These are phyloP conservation scores for Fermentozyma sake DNA, from an alignment of 1,139 yeast species.

Conservation along the genomic window DNA sequence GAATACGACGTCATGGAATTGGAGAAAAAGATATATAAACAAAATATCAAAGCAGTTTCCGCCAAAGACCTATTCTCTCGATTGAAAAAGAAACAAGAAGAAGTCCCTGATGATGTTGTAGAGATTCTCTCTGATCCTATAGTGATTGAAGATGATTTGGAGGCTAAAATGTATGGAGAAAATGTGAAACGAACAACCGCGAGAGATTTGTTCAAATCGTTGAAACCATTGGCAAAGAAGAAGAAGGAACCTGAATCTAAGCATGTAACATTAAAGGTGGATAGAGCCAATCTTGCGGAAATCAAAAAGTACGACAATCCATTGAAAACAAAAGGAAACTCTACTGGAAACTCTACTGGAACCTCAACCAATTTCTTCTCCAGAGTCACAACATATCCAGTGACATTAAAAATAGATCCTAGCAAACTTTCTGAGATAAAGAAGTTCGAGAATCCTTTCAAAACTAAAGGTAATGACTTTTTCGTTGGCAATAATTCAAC, in stretches of 20 bases:
- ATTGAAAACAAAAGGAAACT: conserved; percentile 24
- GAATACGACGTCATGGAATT: conserved; percentile 25
- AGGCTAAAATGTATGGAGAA: conserved; percentile 14
- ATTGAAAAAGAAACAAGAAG: conserved; percentile 8
- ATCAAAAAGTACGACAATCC: conserved; percentile 28
- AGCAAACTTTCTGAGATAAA: no score
- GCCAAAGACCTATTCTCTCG: conserved; percentile 29
- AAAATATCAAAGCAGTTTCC: conserved; percentile 19
- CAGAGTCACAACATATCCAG: no score
- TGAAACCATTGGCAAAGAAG: conserved; percentile 8
- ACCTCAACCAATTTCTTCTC: conserved; percentile 9
- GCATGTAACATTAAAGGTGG: conserved; percentile 24
- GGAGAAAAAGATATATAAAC: conserved; percentile 28
- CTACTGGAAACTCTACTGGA: conserved; percentile 2
- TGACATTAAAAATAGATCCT: conserved; percentile 4
- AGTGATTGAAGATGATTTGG: conserved; percentile 10
- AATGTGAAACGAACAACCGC: conserved; percentile 22
- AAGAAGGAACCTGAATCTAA: conserved; percentile 8
- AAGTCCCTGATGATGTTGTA: conserved; percentile 2
- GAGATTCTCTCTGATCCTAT: conserved; percentile 2
- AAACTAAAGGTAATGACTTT: no score
- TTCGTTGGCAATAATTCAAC: no score
- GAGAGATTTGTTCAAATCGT: conserved; percentile 10
- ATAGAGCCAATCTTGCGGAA: conserved; percentile 20
- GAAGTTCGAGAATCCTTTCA: no score